Evolutionary conservation across 148 eudicot genomes (phyloP), one percentile per base, ranked within the genome.

Genomic region (Tetragonia tetragonoides): DNA sequence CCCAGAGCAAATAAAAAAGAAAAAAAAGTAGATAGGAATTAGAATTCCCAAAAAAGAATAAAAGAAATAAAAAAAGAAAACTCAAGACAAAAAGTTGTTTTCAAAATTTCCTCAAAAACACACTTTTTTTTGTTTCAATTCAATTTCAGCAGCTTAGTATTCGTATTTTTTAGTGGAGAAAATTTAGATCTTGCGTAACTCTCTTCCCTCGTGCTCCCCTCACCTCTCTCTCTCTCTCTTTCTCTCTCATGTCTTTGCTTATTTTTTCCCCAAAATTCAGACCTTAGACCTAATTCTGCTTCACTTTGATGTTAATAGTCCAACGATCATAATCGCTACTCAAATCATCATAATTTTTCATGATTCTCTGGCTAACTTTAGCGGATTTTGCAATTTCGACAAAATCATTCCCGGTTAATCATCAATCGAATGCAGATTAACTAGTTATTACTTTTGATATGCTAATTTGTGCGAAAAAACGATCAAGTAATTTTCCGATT

Each of bases 141-240:
- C 46, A 28, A 21, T 77, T 68, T 70, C 24, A 77, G 54, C 74
- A 56, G 21, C 34, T 59, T 24, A 67, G 4, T 21, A 1, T 18
- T 18, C 10, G 11, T n/a, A n/a, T 15, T 44, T 18, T 21, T 44
- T 7, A 61, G 5, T 11, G 17, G 41, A n/a, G 69, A 65, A 78
- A 72, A 47, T n/a, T 63, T 72, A 79, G 81, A 79, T 79, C 81
- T 79, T 59, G 64, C 72, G 64, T 69, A 64, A 20, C 71, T 40
- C n/a, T 67, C 67, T 68, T 49, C 47, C 49, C 23, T 49, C 76
- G 76, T 57, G 65, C 49, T 41, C n/a, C 40, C 62, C 64, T 28
- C 65, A 72, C 67, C 79, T 39, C 42, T 7, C 60, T 6, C 18
- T 64, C 24, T 12, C 37, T 28, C 66, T 46, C 40, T 56, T 65